Base-by-base conservation (phyloP, 2,329 filamentous ascomycete genomes). In the Curvularia hawaiiensis region DNA sequence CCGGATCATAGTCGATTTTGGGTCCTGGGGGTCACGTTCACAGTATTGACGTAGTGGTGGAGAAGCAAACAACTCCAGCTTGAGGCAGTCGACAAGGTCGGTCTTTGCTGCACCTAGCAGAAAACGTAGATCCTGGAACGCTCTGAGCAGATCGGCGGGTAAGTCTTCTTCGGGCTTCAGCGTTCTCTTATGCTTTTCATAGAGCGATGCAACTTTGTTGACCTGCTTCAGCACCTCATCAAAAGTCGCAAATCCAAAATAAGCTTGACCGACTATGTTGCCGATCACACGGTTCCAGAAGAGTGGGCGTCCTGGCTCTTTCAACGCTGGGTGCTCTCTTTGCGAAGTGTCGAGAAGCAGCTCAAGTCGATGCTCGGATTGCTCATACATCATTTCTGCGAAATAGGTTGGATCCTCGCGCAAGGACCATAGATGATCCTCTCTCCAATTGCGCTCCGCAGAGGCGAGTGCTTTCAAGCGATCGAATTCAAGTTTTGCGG, bases 391-490 rank as follows among this genome's bases (percentile, higher is more conserved):
- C n/a, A 70, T 57, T 2, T 82, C 75, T 4, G 77, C 70, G 61
- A 87, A 88, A 70, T 86, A 87, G 1, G 73, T 72, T 0, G 85
- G 85, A 65, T 88, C 85, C 62, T 88, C 85, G 3, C 85, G 78
- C 3, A 88, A 70, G 0, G 78, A 66, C 79, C 80, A 68, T 3
- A 63, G 2, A 46, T 62, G 57, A 40, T 66, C 64, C 41, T 66
- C 60, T 24, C 22, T 14, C 10, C 24, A 33, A 24, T 53, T 58
- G 11, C 40, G 46, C 45, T 52, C 45, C 11, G 52, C 55, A 38
- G 28, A 45, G 24, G 30, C 41, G 20, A 52, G 9, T 7, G 30
- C 66, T 39, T 78, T 72, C 0, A 88, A 71, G 0, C 78, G 76
- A 0, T 48, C 60, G 1, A 86, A 68, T 59, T 87, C 78, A 0